A percentile compares a stretch with the other conserved stretches of the same genome.
phyloP scores from a whole-genome alignment of 176 grass and related monocot species.

The Avena atlantica region DNA sequence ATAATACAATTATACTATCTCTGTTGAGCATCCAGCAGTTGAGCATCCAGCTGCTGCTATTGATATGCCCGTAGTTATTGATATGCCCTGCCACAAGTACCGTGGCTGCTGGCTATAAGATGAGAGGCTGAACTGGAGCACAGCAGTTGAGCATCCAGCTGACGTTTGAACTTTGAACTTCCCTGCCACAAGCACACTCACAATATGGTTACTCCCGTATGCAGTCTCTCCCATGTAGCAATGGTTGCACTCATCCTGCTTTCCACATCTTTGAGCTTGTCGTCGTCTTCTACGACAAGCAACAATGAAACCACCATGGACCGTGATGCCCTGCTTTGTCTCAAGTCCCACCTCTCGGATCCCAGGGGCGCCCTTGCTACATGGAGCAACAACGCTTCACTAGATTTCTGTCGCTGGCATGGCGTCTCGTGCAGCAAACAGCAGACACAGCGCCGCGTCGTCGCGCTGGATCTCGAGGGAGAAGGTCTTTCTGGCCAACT shows the following conservation, averaged over 20 bases:
- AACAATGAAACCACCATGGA: background rate
- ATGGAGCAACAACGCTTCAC: constrained; percentile 27
- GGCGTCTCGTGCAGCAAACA: constrained; percentile 30
- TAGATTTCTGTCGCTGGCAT: constrained; percentile 37
- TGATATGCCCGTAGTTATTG: too few species aligned
- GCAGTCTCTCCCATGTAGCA: background rate
- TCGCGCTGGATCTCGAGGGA: constrained; percentile 12
- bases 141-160: background rate
- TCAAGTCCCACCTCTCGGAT: constrained; percentile 25
- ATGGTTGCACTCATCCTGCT: background rate
- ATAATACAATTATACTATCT: too few species aligned
- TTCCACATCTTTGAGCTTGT: background rate
- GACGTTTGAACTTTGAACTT: background rate
- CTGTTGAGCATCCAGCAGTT: too few species aligned
- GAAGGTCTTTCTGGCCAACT: constrained; percentile 24
- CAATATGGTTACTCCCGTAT: background rate
- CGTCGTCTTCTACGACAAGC: background rate
- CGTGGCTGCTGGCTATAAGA: background rate
- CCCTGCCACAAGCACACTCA: background rate
- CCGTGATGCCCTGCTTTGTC: constrained; percentile 32
- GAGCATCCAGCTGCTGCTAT: too few species aligned
- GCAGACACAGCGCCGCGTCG: background rate
- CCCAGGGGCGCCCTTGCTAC: background rate
- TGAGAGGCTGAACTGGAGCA: background rate
- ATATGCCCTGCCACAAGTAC: background rate